Conservation (phyloP, 2,329 filamentous ascomycete genomes). For the Helotiales sp. region DNA sequence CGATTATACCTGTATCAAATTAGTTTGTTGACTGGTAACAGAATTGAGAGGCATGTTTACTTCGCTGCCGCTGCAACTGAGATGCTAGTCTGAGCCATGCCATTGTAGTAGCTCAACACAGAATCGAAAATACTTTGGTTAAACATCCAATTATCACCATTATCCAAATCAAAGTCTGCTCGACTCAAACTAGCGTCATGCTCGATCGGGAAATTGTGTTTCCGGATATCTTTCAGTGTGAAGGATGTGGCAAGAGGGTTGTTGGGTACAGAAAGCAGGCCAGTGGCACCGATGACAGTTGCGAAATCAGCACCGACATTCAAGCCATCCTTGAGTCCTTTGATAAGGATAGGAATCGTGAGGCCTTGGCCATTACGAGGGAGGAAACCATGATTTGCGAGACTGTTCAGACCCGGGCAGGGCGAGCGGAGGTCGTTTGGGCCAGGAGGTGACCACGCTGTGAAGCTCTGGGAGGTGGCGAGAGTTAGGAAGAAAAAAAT, state of each 20-base stretch:
- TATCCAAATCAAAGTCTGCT: conserved; percentile 41
- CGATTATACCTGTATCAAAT: conserved; percentile 36
- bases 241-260: conserved; percentile 33
- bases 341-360: conserved; percentile 39
- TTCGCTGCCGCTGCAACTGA: conserved; percentile 40
- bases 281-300: conserved; percentile 37
- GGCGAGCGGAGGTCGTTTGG: conserved; percentile 36
- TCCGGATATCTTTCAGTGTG: conserved; percentile 32
- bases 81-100: conserved; percentile 38
- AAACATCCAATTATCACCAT: conserved; percentile 45
- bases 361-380: conserved; percentile 43
- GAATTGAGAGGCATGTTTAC: neutral
- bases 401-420: conserved; percentile 41
- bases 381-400: conserved; percentile 43
- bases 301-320: conserved; percentile 44
- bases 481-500: conserved; percentile 9
- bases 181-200: conserved; percentile 45
- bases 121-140: conserved; percentile 42
- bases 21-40: neutral
- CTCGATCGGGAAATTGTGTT: conserved; percentile 46
- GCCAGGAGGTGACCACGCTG: conserved; percentile 25
- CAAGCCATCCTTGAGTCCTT: conserved; percentile 33
- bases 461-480: conserved; percentile 22
- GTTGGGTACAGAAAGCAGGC: conserved; percentile 29
- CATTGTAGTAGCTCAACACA: conserved; percentile 38